Conservation (phyloP, 495 filamentous ascomycete genomes). For the Xylaria telfairii region DNA sequence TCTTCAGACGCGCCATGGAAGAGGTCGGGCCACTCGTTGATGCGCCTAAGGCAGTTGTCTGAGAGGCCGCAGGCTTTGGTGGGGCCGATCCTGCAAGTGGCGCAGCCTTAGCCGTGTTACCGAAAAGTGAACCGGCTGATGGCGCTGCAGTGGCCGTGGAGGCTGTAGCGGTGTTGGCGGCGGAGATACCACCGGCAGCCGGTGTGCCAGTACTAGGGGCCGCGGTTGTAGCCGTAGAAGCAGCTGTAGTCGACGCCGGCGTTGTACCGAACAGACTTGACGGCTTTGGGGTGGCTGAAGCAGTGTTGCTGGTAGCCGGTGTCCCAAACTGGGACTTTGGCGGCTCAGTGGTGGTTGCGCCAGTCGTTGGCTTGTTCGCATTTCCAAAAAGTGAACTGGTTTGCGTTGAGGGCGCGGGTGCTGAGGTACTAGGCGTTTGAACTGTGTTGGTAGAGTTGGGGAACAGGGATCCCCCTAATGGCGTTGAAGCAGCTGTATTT, state of each 20-base stretch:
- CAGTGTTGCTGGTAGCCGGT: conserved; percentile 23
- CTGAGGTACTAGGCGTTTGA: conserved; percentile 26
- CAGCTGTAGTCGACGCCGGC: conserved; percentile 28
- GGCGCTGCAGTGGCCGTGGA: conserved; percentile 26
- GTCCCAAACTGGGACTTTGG: conserved; percentile 28
- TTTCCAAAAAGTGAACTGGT: conserved; percentile 32
- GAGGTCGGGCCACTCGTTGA: conserved; percentile 80
- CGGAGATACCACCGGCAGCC: conserved; percentile 12
- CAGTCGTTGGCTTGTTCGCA: conserved; percentile 31
- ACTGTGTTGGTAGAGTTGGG: conserved; percentile 26
- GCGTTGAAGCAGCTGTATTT: conserved; percentile 24
- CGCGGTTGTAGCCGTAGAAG: conserved; percentile 29
- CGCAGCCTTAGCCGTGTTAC: conserved; percentile 28
- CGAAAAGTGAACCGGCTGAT: conserved; percentile 27
- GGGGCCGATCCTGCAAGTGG: conserved; percentile 38
- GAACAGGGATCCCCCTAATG: conserved; percentile 26
- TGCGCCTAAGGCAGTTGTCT: conserved; percentile 57
- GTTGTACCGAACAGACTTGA: conserved; percentile 37
- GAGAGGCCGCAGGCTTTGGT: conserved; percentile 35
- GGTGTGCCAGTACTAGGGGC: conserved; percentile 19
- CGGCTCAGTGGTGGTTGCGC: conserved; percentile 29
- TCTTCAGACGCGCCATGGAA: conserved; percentile 87
- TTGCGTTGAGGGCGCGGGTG: conserved; percentile 36
- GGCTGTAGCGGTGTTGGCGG: conserved; percentile 23
- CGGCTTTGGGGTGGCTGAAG: conserved; percentile 36